phyloP scores from a whole-genome alignment of 495 filamentous ascomycete genomes.

The Clohesyomyces aquaticus region DNA sequence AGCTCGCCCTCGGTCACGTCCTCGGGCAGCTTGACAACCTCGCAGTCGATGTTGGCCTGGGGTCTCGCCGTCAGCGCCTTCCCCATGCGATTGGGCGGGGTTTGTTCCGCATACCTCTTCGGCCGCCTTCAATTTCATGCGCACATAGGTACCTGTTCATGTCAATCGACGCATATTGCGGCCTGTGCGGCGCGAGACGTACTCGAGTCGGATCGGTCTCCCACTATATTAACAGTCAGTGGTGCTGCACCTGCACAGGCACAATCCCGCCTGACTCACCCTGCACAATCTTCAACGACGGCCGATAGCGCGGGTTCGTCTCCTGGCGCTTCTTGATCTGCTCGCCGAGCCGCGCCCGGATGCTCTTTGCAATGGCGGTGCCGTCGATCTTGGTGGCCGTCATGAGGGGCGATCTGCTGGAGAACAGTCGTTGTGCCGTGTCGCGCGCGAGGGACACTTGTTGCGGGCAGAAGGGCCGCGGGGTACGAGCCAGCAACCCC shows the following conservation, averaged over 20 bases:
- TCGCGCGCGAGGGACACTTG: background rate
- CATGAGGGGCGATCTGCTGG: slow-evolving; percentile 63
- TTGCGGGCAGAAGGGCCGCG: slow-evolving; percentile 20
- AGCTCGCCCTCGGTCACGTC: slow-evolving; percentile 83
- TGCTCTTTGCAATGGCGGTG: slow-evolving; percentile 87
- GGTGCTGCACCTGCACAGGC: background rate
- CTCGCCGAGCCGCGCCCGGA: slow-evolving; percentile 74
- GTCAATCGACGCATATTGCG: slow-evolving; percentile 26
- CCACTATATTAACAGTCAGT: slow-evolving; percentile 58
- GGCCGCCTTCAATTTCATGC: slow-evolving; percentile 98
- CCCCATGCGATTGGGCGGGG: background rate
- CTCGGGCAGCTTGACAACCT: slow-evolving; percentile 79
- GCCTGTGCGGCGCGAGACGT: slow-evolving; percentile 44
- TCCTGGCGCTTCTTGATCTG: slow-evolving; percentile 82
- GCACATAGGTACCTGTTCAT: slow-evolving; percentile 85
- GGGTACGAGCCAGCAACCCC: slow-evolving; percentile 24
- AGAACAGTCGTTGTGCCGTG: slow-evolving; percentile 48
- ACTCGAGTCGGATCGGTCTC: slow-evolving; percentile 91
- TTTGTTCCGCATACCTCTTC: slow-evolving; percentile 71
- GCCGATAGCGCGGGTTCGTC: slow-evolving; percentile 81
- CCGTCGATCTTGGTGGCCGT: slow-evolving; percentile 92
- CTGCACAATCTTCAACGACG: slow-evolving; percentile 90
- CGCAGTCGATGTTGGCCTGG: slow-evolving; percentile 86
- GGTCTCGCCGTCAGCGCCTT: slow-evolving; percentile 5
- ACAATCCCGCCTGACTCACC: slow-evolving; percentile 56